Base-by-base conservation (phyloP, 2,329 filamentous ascomycete genomes). In the Microcyclosporella mali region DNA sequence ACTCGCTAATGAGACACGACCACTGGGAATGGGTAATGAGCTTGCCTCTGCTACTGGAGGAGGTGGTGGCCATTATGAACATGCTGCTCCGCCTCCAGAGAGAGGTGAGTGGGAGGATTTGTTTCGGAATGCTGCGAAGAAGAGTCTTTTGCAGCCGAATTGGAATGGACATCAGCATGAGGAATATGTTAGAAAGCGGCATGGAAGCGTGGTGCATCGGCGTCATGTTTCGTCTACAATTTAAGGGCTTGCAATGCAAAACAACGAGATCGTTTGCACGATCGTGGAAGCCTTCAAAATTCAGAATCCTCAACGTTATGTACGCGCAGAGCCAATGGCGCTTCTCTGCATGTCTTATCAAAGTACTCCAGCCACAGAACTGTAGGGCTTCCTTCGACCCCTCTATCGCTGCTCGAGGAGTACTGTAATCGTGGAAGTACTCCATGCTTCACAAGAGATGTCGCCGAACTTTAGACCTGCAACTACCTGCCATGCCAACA, bases 1-100 rank as follows among this genome's bases (percentile, higher is more conserved):
- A 52, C 43, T 40, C 52, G 56, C 49, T 57, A 55, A 56, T 47
- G 55, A 53, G 56, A 51, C 47, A 59, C 56, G 55, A 57, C 36
- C 49, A 50, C 46, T 40, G 36, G 12, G 33, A 25, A 17, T 17
- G 19, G 33, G 19, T 37, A 27, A 39, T 37, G 21, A 31, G 25
- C 35, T 17, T 37, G 15, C 31, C 19, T 41, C 17, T 38, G 28
- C 30, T 21, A 35, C 29, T 35, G 36, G 15, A 12, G 30, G 33
- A 36, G 38, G 30, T 33, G 9, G 9, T 9, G 9, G 9, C 21
- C 21, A 25, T 9, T n/a, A n/a, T 16, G 14, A 30, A 21, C 33
- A 19, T 28, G 27, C 15, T 3, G 6, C 33, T 18, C 32, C 27
- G 10, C 35, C 36, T 28, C 35, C 36, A 16, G 46, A 45, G 21